Base-by-base conservation (phyloP, 2,329 filamentous ascomycete species). In the Myriosclerotinia scirpicola region DNA sequence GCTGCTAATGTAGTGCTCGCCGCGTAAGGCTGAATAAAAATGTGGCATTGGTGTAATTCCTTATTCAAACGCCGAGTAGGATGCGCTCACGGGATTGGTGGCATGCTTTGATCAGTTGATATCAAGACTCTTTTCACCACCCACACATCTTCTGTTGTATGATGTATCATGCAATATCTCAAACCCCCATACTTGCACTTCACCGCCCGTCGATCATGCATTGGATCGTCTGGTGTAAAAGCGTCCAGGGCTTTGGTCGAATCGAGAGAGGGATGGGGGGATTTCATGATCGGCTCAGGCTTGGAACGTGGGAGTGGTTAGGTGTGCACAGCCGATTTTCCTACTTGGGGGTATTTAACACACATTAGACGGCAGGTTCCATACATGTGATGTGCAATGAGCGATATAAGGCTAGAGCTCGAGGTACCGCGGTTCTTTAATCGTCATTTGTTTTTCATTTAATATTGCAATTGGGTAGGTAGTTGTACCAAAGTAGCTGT, bases 61-160 rank as follows among this genome's bases (percentile, higher is more conserved):
- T n/a, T 26, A 50, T 48, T 12, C 22, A 50, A 44, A 61, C 58
- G 46, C 58, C 58, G 58, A 61, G 58, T 61, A 61, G 44, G 26
- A 30, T 50, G 26, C n/a, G 26, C 58, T 20, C 2, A 17, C 9
- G 30, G 15, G 30, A 61, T 61, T 61, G 58, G 58, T 50, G 50
- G 9, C 2, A 61, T 50, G 44, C 22, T 50, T 61, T 50, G 58
- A 61, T 61, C 48, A 52, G 26, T 52, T 52, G 48, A 52, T 52
- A 61, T 52, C 58, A 50, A 52, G 30, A 7, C 30, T 48, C 12
- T 48, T 48, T 50, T 38, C 46, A 50, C 44, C 58, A 61, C 58
- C 44, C 58, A 60, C 58, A 60, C 58, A 34, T 34, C 5, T 11
- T 50, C 44, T 50, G 30, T 2, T 26, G 26, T 26, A 26, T 26